These are phyloP conservation scores for Vanrija sp. DNA, from an alignment of 1,284 basidiomycete species.

Conservation along the genomic window DNA sequence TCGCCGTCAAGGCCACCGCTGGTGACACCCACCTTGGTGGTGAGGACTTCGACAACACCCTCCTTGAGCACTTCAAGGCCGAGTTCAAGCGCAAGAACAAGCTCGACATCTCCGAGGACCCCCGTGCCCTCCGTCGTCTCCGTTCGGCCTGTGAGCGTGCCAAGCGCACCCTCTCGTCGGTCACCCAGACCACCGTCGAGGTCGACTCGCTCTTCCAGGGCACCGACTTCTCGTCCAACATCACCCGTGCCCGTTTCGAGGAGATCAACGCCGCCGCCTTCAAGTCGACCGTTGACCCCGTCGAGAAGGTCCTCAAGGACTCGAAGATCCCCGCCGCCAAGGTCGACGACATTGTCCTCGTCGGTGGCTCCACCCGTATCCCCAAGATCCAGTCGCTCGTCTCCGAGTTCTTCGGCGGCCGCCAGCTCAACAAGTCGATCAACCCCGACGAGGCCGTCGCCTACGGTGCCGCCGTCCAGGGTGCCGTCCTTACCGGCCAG, in stretches of 20 bases:
- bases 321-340: conserved; percentile 86
- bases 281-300: conserved; percentile 93
- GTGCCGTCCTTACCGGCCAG: conserved; percentile 83
- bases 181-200: conserved; percentile 93
- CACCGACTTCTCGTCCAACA: conserved; percentile 96
- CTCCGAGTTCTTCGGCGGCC: conserved; percentile 98
- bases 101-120: conserved; percentile 79
- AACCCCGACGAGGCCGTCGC: conserved; percentile 95
- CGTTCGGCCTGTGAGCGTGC: conserved; percentile 98
- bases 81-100: conserved; percentile 99
- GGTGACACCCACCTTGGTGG: conserved; percentile 99
- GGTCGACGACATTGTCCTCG: conserved; percentile 72
- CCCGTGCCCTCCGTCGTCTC: conserved; percentile 94
- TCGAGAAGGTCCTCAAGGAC: conserved; percentile 97
- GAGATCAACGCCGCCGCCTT: conserved; percentile 97
- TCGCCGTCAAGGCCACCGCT: conserved; percentile 94
- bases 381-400: conserved; percentile 97
- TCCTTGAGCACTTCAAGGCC: conserved; percentile 89
- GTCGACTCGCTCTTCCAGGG: conserved; percentile 98
- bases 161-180: conserved; percentile 96
- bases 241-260: conserved; percentile 98
- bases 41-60: conserved; percentile 97
- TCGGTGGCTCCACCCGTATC: conserved; percentile 97
- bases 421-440: conserved; percentile 92
- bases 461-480: conserved; percentile 96